phyloP scores from a whole-genome alignment of 23 red algal species.

The Gracilaria gracilis region DNA sequence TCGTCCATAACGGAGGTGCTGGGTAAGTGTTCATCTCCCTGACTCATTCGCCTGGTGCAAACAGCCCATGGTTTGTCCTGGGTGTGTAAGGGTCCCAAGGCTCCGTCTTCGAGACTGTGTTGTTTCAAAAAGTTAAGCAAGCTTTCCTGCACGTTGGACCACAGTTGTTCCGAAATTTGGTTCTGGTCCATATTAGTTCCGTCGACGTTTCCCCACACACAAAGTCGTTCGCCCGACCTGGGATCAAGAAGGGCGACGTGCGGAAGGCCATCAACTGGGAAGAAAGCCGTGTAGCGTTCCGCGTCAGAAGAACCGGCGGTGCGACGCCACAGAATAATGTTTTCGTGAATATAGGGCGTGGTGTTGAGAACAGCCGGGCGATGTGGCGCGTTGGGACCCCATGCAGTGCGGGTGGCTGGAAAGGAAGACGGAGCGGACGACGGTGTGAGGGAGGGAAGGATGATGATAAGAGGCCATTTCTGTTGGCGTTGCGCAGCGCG shows the following conservation, averaged over 20 bases:
- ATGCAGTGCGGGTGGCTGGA: constrained; percentile 34
- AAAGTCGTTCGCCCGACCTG: constrained; percentile 69
- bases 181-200: constrained; percentile 36
- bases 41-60: constrained; percentile 42
- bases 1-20: constrained; percentile 58
- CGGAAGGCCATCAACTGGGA: constrained; percentile 54
- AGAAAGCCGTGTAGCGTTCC: constrained; percentile 58
- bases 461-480: constrained; percentile 48
- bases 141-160: constrained; percentile 27
- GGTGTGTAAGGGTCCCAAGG: constrained; percentile 46
- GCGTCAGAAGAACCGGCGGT: constrained; percentile 45
- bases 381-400: constrained; percentile 30
- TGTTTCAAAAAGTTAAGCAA: constrained; percentile 18
- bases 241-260: constrained; percentile 76
- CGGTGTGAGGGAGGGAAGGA: background rate
- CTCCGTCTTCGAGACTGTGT: constrained; percentile 41
- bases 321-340: constrained; percentile 53
- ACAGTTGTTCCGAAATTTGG: constrained; percentile 16
- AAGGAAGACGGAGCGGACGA: constrained; percentile 10
- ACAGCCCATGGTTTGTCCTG: constrained; percentile 59
- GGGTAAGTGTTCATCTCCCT: background rate
- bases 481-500: constrained; percentile 27
- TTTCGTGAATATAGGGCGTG: constrained; percentile 1
- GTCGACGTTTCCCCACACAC: constrained; percentile 73
- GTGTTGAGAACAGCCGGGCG: constrained; percentile 2